Conservation (phyloP, 352 stramenopile genomes). For the Pythium pyrilobum region DNA sequence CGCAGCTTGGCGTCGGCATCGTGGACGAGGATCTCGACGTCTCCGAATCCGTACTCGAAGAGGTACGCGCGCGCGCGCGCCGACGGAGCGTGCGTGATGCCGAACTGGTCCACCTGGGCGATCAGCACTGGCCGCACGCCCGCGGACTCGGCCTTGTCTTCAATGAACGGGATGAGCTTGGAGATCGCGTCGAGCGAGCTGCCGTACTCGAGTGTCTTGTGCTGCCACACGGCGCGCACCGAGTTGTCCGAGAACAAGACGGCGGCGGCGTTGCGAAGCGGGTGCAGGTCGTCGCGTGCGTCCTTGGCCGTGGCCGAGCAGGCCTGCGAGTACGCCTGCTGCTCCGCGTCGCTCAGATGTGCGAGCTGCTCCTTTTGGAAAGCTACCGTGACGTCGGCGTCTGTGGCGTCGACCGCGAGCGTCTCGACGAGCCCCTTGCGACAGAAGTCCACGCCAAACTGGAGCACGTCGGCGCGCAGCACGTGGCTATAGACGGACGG, state of each 20-base stretch:
- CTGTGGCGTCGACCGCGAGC: not conserved
- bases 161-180: constrained; percentile 57
- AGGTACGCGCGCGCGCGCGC: constrained; percentile 80
- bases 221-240: constrained; percentile 39
- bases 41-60: constrained; percentile 63
- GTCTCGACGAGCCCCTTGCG: constrained; percentile 1
- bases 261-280: constrained; percentile 72
- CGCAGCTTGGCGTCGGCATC: constrained; percentile 26
- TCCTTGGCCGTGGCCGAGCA: constrained; percentile 28
- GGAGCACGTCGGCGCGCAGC: constrained; percentile 38
- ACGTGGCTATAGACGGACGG: constrained; percentile 76
- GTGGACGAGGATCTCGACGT: constrained; percentile 36
- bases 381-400: not conserved
- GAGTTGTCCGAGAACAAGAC: constrained; percentile 69
- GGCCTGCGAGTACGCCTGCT: constrained; percentile 34
- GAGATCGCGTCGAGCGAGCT: constrained; percentile 53
- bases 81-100: constrained; percentile 81
- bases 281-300: constrained; percentile 63
- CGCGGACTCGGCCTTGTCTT: constrained; percentile 12
- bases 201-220: constrained; percentile 65
- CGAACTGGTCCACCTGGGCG: constrained; percentile 86
- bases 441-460: constrained; percentile 34
- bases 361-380: not conserved
- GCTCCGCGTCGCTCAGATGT: not conserved
- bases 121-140: constrained; percentile 35